Evolutionary conservation across 2,329 filamentous ascomycete genomes (phyloP).

Genomic region (Dryadomyces quercivorus): DNA sequence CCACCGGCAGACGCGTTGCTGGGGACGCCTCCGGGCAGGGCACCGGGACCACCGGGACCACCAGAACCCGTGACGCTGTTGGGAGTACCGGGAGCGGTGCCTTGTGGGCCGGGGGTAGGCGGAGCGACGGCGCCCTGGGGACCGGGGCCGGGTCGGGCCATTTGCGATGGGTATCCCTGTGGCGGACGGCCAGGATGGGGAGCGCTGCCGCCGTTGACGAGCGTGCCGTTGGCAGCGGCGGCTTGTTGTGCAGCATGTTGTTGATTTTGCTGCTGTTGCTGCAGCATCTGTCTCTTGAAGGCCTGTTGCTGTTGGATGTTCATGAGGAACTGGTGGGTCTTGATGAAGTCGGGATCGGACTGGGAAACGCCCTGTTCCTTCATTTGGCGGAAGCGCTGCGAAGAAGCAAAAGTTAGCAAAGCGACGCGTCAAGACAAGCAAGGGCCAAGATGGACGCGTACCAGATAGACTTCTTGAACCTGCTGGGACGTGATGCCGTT

Average conservation of each 20-base stretch:
- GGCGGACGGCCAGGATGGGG: constrained; percentile 23
- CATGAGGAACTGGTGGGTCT: constrained; percentile 62
- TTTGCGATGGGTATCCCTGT: constrained; percentile 18
- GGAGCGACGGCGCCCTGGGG: constrained; percentile 13
- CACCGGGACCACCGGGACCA: constrained; percentile 19
- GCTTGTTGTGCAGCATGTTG: constrained; percentile 9
- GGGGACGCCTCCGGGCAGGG: constrained; percentile 15
- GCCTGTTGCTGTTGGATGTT: constrained; percentile 39
- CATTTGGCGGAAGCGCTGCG: constrained; percentile 82
- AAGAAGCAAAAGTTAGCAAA: background rate
- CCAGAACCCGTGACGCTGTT: background rate
- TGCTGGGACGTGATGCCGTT: constrained; percentile 62
- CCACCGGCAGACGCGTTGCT: constrained; percentile 19
- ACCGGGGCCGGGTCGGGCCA: constrained; percentile 7
- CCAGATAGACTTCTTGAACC: constrained; percentile 54
- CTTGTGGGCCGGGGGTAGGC: constrained; percentile 17
- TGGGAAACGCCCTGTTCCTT: constrained; percentile 70
- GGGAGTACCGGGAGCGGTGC: constrained; percentile 15
- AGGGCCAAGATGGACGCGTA: constrained; percentile 1
- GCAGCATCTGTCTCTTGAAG: constrained; percentile 19
- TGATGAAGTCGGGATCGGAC: constrained; percentile 78
- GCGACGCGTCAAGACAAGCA: background rate
- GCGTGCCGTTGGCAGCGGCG: constrained; percentile 14
- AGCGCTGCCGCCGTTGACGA: constrained; percentile 2
- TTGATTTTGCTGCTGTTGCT: constrained; percentile 27